Conservation (phyloP, 768 basidiomycete genomes). For the Termitomyces sp. region DNA sequence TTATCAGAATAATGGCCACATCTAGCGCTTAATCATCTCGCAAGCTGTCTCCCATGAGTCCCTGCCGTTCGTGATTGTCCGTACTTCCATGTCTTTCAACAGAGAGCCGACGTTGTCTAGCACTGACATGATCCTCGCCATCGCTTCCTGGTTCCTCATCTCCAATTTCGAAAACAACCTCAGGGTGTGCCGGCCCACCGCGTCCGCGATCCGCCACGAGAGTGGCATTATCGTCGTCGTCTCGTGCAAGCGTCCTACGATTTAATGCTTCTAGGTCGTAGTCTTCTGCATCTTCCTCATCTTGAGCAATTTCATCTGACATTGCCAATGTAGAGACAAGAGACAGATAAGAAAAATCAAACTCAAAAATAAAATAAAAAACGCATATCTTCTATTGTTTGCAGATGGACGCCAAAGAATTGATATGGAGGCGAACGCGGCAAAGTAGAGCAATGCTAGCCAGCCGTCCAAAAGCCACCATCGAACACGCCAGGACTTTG, state of each 20-base stretch:
- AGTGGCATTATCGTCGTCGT: conserved; percentile 68
- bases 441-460: conserved; percentile 82
- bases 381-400: conserved; percentile 79
- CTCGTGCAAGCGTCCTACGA: conserved; percentile 42
- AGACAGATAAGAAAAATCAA: conserved; percentile 19
- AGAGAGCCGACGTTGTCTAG: conserved; percentile 50
- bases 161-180: conserved; percentile 89
- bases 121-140: conserved; percentile 49
- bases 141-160: conserved; percentile 70
- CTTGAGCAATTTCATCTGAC: conserved; percentile 95
- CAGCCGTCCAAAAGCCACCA: conserved; percentile 99
- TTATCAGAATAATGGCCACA: conserved; percentile 13
- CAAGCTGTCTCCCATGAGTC: conserved; percentile 49
- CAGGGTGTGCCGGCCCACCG: conserved; percentile 46
- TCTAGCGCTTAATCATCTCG: conserved; percentile 25
- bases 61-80: conserved; percentile 54
- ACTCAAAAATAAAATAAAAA: conserved; percentile 4
- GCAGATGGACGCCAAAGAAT: conserved; percentile 94
- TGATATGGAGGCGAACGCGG: conserved; percentile 73
- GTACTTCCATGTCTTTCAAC: conserved; percentile 41
- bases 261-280: conserved; percentile 82
- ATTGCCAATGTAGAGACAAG: conserved; percentile 70
- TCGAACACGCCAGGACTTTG: conserved; percentile 81
- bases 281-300: conserved; percentile 90
- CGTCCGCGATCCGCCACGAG: conserved; percentile 55